Evolutionary conservation across 495 filamentous ascomycete species (phyloP).

Genomic region (Xylaria sp.): DNA sequence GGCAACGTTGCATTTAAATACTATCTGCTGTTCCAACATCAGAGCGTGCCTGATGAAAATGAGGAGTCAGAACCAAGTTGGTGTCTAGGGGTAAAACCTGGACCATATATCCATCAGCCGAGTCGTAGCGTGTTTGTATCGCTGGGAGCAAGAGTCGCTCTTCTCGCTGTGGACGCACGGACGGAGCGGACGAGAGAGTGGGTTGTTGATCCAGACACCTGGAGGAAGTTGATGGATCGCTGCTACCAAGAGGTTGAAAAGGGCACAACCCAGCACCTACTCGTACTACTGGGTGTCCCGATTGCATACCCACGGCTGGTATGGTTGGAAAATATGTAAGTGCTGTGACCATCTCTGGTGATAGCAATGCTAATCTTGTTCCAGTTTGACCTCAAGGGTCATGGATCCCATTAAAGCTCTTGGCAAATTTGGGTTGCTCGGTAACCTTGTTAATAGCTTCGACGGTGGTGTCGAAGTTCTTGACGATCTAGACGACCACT

Average conservation of each 20-base stretch:
- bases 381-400: slow-evolving; percentile 78
- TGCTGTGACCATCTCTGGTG: neutral
- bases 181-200: slow-evolving; percentile 86
- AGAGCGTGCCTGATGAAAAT: slow-evolving; percentile 80
- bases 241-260: slow-evolving; percentile 79
- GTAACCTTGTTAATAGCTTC: slow-evolving; percentile 82
- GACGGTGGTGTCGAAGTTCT: slow-evolving; percentile 93
- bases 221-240: slow-evolving; percentile 83
- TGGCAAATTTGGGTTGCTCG: slow-evolving; percentile 80
- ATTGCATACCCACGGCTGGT: slow-evolving; percentile 94
- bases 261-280: slow-evolving; percentile 85
- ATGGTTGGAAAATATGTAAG: slow-evolving; percentile 72
- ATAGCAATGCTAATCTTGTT: slow-evolving; percentile 19
- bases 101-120: slow-evolving; percentile 87
- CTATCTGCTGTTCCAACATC: slow-evolving; percentile 98
- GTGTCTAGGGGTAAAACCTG: slow-evolving; percentile 78
- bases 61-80: slow-evolving; percentile 88
- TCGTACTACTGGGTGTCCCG: slow-evolving; percentile 84
- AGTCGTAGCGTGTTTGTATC: slow-evolving; percentile 88
- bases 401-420: slow-evolving; percentile 90
- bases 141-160: slow-evolving; percentile 77
- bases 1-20: slow-evolving; percentile 96
- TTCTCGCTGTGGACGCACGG: slow-evolving; percentile 88
- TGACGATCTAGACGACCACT: slow-evolving; percentile 93
- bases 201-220: slow-evolving; percentile 81